A percentile compares a stretch with the other conserved stretches of the same genome.
phyloP scores from a whole-genome alignment of 2,329 filamentous ascomycete species.

The Bipolaris zeicola region DNA sequence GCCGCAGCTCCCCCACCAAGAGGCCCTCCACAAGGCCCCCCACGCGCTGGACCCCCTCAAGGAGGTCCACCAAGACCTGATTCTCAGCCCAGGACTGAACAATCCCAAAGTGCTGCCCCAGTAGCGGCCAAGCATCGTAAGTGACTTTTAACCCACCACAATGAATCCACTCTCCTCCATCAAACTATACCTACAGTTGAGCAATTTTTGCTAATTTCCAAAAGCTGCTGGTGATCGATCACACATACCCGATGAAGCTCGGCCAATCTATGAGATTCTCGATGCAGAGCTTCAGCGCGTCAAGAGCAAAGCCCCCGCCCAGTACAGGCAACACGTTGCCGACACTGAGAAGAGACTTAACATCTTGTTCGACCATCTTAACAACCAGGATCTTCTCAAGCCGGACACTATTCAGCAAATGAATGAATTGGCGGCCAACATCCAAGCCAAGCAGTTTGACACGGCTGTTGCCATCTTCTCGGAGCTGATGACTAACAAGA shows the following conservation, averaged over 20 bases:
- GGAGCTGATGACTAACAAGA: constrained; percentile 55
- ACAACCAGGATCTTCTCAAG: constrained; percentile 90
- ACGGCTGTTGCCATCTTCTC: constrained; percentile 52
- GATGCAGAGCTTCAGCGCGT: constrained; percentile 86
- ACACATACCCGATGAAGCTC: constrained; percentile 79
- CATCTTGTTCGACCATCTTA: constrained; percentile 94
- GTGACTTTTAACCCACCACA: constrained; percentile 36
- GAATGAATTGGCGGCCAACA: constrained; percentile 57
- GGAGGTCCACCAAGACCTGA: constrained; percentile 48
- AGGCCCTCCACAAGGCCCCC: constrained; percentile 47
- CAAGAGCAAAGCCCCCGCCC: constrained; percentile 80
- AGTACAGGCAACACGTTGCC: constrained; percentile 85
- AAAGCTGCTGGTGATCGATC: constrained; percentile 77
- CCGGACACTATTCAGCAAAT: constrained; percentile 75
- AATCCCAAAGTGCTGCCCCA: constrained; percentile 56
- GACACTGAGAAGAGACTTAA: constrained; percentile 93
- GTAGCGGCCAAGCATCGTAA: constrained; percentile 72
- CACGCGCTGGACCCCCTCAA: constrained; percentile 51
- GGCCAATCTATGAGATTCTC: constrained; percentile 80
- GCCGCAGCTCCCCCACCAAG: constrained; percentile 53
- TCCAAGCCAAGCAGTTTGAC: constrained; percentile 53
- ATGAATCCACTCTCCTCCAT: neutral
- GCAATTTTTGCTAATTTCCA: constrained; percentile 25
- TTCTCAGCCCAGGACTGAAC: constrained; percentile 55
- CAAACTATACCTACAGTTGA: neutral